These are phyloP conservation scores for Phytophthora crassamura DNA, from an alignment of 352 stramenopile genomes.

Conservation along the genomic window DNA sequence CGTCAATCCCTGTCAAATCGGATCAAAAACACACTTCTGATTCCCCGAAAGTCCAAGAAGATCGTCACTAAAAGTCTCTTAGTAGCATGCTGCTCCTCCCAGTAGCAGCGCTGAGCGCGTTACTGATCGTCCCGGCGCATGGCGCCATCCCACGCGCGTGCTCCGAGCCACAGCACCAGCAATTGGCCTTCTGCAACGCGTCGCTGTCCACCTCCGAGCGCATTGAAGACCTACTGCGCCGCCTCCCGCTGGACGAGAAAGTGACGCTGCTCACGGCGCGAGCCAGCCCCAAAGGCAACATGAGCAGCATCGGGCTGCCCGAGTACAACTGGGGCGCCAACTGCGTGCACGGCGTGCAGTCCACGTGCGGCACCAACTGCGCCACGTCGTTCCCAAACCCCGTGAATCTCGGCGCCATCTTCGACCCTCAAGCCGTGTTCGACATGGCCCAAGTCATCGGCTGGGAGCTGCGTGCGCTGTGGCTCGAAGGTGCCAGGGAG, in stretches of 20 bases:
- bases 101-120: no score
- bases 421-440: slow-evolving; percentile 78
- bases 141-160: slow-evolving; percentile 67
- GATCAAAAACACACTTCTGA: no score
- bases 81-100: no score
- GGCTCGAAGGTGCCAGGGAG: slow-evolving; percentile 69
- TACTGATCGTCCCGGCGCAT: no score
- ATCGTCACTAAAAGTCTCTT: no score
- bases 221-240: slow-evolving; percentile 65
- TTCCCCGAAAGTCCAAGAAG: no score
- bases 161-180: slow-evolving; percentile 24
- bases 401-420: slow-evolving; percentile 86
- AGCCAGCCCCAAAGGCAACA: no score
- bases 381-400: slow-evolving; percentile 92
- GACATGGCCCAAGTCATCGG: slow-evolving; percentile 89
- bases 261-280: no score
- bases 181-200: slow-evolving; percentile 82
- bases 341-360: slow-evolving; percentile 91
- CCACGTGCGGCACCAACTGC: slow-evolving; percentile 70
- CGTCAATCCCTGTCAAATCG: no score
- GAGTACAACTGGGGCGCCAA: slow-evolving; percentile 73
- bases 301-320: no score
- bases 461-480: slow-evolving; percentile 72
- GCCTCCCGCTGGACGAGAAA: slow-evolving; percentile 27
- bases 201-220: slow-evolving; percentile 51